These are phyloP conservation scores for Lepidium campestre DNA, from an alignment of 441 rosid species.

Conservation along the genomic window DNA sequence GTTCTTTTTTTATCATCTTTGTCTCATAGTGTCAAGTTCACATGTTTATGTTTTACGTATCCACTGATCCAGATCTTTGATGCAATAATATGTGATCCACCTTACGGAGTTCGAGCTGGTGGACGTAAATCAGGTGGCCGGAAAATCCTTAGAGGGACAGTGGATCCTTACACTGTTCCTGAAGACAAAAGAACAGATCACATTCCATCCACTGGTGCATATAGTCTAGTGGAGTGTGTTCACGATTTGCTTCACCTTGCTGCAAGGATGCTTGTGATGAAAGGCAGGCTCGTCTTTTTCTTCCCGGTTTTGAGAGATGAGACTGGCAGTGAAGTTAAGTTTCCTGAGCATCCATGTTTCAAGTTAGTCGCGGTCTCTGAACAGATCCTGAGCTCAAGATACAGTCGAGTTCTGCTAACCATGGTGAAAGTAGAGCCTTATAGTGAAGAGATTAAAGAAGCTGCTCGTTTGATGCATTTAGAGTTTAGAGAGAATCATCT, in stretches of 20 bases:
- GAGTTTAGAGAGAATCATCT: constrained; percentile 85
- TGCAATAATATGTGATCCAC: constrained; percentile 93
- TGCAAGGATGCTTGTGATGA: constrained; percentile 75
- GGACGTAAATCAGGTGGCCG: constrained; percentile 97
- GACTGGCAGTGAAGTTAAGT: constrained; percentile 34
- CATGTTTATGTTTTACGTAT: background rate
- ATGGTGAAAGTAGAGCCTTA: constrained; percentile 77
- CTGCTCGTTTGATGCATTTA: constrained; percentile 64
- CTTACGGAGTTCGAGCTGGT: constrained; percentile 96
- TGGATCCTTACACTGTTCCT: constrained; percentile 81
- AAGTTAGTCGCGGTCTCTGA: constrained; percentile 64
- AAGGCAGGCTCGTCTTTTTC: constrained; percentile 89
- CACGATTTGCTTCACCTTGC: constrained; percentile 90
- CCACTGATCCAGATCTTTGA: constrained; percentile 56
- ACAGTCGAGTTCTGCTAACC: constrained; percentile 74
- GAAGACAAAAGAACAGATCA: constrained; percentile 83
- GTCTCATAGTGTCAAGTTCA: background rate
- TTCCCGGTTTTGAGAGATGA: constrained; percentile 82
- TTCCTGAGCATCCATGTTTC: constrained; percentile 83
- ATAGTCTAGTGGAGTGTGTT: constrained; percentile 82
- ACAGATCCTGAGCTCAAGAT: constrained; percentile 84
- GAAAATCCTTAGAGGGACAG: constrained; percentile 75
- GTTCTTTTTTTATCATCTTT: background rate
- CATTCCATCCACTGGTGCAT: constrained; percentile 88
- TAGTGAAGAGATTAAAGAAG: constrained; percentile 50